These are phyloP conservation scores for Stentor coeruleus DNA, from an alignment of 73 alveolate genomes.

Conservation along the genomic window DNA sequence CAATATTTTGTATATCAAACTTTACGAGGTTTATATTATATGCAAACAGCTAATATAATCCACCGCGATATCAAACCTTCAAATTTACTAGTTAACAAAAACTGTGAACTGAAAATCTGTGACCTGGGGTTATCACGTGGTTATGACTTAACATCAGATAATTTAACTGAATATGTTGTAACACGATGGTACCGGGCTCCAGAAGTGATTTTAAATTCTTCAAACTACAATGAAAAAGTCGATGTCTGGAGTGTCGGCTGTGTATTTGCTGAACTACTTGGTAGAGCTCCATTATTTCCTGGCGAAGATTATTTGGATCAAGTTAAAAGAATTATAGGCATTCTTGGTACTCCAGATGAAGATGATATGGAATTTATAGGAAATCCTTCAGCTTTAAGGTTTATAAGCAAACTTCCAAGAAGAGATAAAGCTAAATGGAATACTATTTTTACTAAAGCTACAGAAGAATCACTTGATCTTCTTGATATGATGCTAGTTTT, in stretches of 20 bases:
- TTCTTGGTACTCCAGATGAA: constrained; percentile 68
- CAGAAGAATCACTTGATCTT: constrained; percentile 69
- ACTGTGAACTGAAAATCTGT: constrained; percentile 62
- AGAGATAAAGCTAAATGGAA: constrained; percentile 62
- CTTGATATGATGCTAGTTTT: constrained; percentile 69
- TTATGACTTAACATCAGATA: constrained; percentile 42
- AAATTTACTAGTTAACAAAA: constrained; percentile 56
- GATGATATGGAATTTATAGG: constrained; percentile 70
- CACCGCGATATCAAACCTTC: constrained; percentile 65
- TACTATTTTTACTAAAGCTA: constrained; percentile 67
- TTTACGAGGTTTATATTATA: constrained; percentile 49
- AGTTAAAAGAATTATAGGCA: constrained; percentile 58
- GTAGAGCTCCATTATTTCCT: constrained; percentile 72
- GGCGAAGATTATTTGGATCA: constrained; percentile 70
- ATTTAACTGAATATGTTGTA: constrained; percentile 61
- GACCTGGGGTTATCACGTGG: constrained; percentile 58
- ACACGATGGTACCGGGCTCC: constrained; percentile 74
- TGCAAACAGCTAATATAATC: constrained; percentile 64
- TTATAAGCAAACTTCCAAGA: constrained; percentile 55
- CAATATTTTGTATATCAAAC: constrained; percentile 60
- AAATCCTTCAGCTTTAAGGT: constrained; percentile 65
- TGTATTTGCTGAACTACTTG: constrained; percentile 56
- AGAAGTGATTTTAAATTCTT: constrained; percentile 60
- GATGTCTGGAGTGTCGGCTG: constrained; percentile 72
- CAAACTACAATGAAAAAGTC: constrained; percentile 45